phyloP scores from a whole-genome alignment of 2,329 filamentous ascomycete genomes.

The Fusarium sp. region DNA sequence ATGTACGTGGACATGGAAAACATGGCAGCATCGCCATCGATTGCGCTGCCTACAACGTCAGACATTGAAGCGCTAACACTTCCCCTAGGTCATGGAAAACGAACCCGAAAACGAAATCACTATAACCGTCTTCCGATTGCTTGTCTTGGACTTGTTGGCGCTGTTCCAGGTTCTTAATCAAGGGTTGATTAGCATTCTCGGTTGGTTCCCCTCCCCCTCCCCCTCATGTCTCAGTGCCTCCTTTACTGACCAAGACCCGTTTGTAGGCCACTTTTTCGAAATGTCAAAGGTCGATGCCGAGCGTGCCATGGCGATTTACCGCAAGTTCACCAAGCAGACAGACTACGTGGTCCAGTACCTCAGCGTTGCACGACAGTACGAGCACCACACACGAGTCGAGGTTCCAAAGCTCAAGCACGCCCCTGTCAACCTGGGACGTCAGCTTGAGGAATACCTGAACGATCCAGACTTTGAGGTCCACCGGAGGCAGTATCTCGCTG shows the following conservation, averaged over 20 bases:
- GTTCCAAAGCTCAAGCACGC: conserved; percentile 98
- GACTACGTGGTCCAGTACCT: conserved; percentile 93
- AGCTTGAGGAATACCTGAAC: conserved; percentile 93
- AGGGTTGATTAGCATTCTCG: conserved; percentile 95
- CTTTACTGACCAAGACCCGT: conserved; percentile 35
- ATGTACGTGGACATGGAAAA: conserved; percentile 67
- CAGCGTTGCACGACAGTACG: conserved; percentile 86
- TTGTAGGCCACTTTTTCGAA: conserved; percentile 92
- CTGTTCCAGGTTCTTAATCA: conserved; percentile 97
- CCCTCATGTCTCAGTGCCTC: conserved; percentile 18
- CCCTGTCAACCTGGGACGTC: conserved; percentile 87
- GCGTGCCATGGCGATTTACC: conserved; percentile 90
- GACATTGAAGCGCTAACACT: conserved; percentile 10
- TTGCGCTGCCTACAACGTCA: neutral
- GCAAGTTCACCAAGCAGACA: conserved; percentile 90
- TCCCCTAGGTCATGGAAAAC: conserved; percentile 79
- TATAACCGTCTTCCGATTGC: conserved; percentile 88
- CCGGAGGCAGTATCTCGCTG: conserved; percentile 88
- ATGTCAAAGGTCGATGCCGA: conserved; percentile 96
- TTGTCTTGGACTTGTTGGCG: conserved; percentile 89
- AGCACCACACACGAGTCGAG: conserved; percentile 91
- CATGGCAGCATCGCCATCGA: neutral
- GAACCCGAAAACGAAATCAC: conserved; percentile 98
- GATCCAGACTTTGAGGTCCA: conserved; percentile 97
- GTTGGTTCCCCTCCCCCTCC: conserved; percentile 61